phyloP scores from a whole-genome alignment of 2,329 filamentous ascomycete species.

The Lachnellula arida region DNA sequence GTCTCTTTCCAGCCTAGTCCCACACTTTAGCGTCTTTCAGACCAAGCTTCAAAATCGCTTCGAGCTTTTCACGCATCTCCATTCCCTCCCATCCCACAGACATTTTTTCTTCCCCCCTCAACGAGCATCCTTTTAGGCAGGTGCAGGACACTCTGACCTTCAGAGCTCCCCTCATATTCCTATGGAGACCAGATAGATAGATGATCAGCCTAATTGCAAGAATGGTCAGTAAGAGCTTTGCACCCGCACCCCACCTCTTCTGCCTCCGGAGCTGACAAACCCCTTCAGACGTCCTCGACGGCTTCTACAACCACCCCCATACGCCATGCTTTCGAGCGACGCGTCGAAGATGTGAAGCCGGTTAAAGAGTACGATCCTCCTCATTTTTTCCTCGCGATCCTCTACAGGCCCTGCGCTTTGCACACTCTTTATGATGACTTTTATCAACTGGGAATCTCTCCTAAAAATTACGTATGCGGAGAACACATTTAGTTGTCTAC shows the following conservation, averaged over 20 bases:
- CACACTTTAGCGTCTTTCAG: too few relatives aligned
- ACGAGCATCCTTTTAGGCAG: neutral
- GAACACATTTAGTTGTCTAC: conserved; percentile 76
- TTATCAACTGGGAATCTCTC: conserved; percentile 99
- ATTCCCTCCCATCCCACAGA: neutral
- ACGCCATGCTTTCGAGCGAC: conserved; percentile 62
- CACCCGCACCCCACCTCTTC: neutral
- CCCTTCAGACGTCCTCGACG: conserved; percentile 30
- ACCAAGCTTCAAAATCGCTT: too few relatives aligned
- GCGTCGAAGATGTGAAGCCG: conserved; percentile 77
- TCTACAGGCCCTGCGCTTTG: conserved; percentile 17
- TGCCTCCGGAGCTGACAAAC: conserved; percentile 8
- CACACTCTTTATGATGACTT: conserved; percentile 66
- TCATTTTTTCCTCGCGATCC: conserved; percentile 3
- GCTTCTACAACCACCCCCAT: conserved; percentile 64
- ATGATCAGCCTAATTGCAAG: conserved; percentile 17
- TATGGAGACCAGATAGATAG: conserved; percentile 21
- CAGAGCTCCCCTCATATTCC: neutral
- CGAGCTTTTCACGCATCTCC: neutral
- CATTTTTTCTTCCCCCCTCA: neutral
- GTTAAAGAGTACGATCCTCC: conserved; percentile 74
- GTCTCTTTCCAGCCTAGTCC: too few relatives aligned
- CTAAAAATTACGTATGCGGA: conserved; percentile 84
- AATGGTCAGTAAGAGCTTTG: conserved; percentile 25
- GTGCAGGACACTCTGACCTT: neutral